A percentile compares a stretch with the other conserved stretches of the same genome.
Evolutionary conservation across 345 rosid species (phyloP).

Genomic region (Ceriops decandra): DNA sequence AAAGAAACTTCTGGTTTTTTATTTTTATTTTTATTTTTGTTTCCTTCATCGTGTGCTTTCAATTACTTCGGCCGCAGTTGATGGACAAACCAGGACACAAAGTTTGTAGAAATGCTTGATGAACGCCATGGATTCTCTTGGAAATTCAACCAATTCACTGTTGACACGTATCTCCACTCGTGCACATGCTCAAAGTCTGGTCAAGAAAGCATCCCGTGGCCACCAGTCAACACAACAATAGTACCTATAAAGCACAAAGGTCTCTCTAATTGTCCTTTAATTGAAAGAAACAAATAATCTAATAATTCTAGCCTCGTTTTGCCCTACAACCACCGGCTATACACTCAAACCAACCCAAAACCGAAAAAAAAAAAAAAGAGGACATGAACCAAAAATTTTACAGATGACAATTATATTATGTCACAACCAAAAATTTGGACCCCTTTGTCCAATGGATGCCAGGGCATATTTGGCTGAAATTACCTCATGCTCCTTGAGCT

Average conservation of each 20-base stretch:
- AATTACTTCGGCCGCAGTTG: no score
- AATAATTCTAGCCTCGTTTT: slow-evolving; percentile 10
- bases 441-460: slow-evolving; percentile 24
- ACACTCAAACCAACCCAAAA: background rate
- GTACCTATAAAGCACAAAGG: slow-evolving; percentile 9
- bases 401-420: background rate
- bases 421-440: background rate
- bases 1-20: no score
- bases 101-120: background rate
- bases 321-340: background rate
- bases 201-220: slow-evolving; percentile 1
- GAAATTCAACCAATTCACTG: background rate
- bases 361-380: background rate
- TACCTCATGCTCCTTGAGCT: slow-evolving; percentile 2
- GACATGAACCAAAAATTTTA: background rate
- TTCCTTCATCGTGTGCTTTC: no score
- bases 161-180: slow-evolving; percentile 11
- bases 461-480: slow-evolving; percentile 15
- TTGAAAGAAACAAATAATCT: no score
- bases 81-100: background rate
- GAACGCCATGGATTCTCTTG: background rate
- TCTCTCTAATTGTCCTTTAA: slow-evolving; percentile 5
- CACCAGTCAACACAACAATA: slow-evolving; percentile 22
- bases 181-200: slow-evolving; percentile 8
- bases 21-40: no score